A percentile compares a stretch with the other conserved stretches of the same genome.
Evolutionary conservation across 2,329 filamentous ascomycete species (phyloP).

Genomic region (Graphilbum fragrans): DNA sequence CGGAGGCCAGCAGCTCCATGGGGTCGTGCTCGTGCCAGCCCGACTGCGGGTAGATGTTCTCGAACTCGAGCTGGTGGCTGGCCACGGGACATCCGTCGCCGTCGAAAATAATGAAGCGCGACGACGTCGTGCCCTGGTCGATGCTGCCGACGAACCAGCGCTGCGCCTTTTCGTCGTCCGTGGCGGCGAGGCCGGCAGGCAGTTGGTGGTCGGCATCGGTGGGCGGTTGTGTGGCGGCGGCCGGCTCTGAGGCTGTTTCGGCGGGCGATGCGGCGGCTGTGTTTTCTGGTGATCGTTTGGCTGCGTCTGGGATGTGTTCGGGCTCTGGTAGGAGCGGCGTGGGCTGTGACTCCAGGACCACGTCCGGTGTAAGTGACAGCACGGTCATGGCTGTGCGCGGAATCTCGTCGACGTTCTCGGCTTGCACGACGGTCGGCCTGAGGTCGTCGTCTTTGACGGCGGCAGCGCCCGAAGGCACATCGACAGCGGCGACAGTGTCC

Average conservation of each 20-base stretch:
- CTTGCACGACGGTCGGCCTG: neutral
- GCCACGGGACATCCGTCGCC: conserved; percentile 64
- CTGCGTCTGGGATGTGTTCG: too few species aligned
- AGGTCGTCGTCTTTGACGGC: neutral
- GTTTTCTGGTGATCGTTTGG: neutral
- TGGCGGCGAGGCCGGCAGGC: conserved; percentile 19
- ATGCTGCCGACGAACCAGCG: conserved; percentile 72
- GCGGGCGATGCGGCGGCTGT: too few species aligned
- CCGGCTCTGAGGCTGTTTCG: too few species aligned
- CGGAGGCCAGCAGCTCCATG: conserved; percentile 59
- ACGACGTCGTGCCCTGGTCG: conserved; percentile 83
- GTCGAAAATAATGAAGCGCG: conserved; percentile 85
- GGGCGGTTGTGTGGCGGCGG: conserved; percentile 4
- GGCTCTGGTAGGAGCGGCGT: too few species aligned
- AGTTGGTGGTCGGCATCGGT: conserved; percentile 11
- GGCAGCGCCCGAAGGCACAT: neutral
- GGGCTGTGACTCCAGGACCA: too few species aligned
- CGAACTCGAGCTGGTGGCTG: conserved; percentile 77
- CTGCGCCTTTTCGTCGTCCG: conserved; percentile 17
- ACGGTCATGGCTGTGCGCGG: neutral
- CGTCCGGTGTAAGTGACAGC: too few species aligned
- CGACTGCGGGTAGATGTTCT: conserved; percentile 71
- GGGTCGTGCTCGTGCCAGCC: conserved; percentile 94
- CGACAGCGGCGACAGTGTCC: too few species aligned
- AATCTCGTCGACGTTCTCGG: neutral